A percentile compares a stretch with the other conserved stretches of the same genome.
phyloP scores from a whole-genome alignment of 73 alveolate genomes.

The Urostyla sp. region DNA sequence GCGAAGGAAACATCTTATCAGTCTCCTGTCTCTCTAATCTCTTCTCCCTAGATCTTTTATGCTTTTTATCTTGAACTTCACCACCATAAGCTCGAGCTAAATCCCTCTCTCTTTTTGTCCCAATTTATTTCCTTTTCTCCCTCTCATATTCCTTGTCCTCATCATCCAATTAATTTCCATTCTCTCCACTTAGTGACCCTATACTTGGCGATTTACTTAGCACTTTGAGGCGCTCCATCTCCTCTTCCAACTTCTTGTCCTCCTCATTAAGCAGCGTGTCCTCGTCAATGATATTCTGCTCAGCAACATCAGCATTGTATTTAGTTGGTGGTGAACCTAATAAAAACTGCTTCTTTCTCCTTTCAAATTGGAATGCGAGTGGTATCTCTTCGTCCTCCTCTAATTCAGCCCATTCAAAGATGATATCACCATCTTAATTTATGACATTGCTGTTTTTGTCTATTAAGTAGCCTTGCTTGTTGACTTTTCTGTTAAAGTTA shows the following conservation, averaged over 20 bases:
- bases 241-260: constrained; percentile 50
- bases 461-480: constrained; percentile 46
- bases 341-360: constrained; percentile 41
- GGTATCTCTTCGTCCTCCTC: constrained; percentile 61
- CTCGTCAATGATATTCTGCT: constrained; percentile 6
- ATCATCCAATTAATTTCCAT: neutral
- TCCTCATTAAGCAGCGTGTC: constrained; percentile 19
- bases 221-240: constrained; percentile 22
- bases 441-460: constrained; percentile 35
- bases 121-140: neutral
- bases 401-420: constrained; percentile 20
- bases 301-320: neutral
- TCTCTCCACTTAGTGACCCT: constrained; percentile 41
- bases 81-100: constrained; percentile 58
- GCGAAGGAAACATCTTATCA: constrained; percentile 26
- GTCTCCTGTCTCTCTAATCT: constrained; percentile 27
- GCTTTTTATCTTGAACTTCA: neutral
- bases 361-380: constrained; percentile 47
- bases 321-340: neutral
- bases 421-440: constrained; percentile 50
- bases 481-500: constrained; percentile 23
- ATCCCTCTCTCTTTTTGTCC: neutral
- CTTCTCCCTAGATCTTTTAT: constrained; percentile 6
- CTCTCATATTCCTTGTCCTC: neutral
- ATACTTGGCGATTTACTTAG: constrained; percentile 15